phyloP scores from a whole-genome alignment of 306 rosid genomes.

The Rubus parviflorus region DNA sequence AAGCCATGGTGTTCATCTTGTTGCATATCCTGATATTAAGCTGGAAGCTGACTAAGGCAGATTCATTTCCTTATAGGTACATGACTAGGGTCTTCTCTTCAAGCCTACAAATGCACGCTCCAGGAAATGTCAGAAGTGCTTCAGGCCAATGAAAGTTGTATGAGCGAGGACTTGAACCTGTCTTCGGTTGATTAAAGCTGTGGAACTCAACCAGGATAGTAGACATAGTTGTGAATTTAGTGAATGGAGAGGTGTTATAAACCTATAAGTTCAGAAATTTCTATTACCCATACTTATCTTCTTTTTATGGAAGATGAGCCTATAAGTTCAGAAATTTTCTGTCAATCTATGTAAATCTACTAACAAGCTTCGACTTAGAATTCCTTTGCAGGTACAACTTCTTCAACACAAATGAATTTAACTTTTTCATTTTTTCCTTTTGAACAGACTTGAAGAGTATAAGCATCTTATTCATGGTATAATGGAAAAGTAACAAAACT shows the following conservation, averaged over 20 bases:
- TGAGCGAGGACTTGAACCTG: not conserved
- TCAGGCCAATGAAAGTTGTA: not conserved
- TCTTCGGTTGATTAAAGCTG: not conserved
- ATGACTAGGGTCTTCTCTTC: not conserved
- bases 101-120: not conserved
- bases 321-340: too few relatives aligned
- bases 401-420: not conserved
- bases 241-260: not conserved
- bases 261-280: not conserved
- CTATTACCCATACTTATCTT: not conserved
- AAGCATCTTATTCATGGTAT: slow-evolving; percentile 11
- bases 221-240: not conserved
- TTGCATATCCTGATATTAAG: slow-evolving; percentile 47
- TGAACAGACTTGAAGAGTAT: not conserved
- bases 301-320: not conserved
- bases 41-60: slow-evolving; percentile 19
- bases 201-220: not conserved
- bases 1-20: slow-evolving; percentile 77
- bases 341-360: not conserved
- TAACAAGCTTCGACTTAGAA: not conserved
- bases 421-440: not conserved
- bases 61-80: not conserved
- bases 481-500: slow-evolving; percentile 17
- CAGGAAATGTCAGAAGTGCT: not conserved
- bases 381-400: not conserved